Evolutionary conservation across 192 early-diverging fungal species (phyloP).

Genomic region (Hyaloraphidium curvatum): DNA sequence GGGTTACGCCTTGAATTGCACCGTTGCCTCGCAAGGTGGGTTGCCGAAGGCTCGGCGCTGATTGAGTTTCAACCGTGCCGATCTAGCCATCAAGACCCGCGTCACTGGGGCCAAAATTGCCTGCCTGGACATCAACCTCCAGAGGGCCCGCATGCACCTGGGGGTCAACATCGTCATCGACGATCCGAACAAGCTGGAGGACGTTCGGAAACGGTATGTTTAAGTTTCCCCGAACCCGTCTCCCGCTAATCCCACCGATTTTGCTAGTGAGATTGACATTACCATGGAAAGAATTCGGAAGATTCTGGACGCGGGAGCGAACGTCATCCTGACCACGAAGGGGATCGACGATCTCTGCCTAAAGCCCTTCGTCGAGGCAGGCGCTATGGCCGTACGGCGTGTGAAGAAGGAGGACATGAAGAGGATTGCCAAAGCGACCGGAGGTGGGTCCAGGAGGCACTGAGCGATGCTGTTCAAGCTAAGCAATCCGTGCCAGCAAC

Average conservation of each 20-base stretch:
- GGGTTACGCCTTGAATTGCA: constrained; percentile 96
- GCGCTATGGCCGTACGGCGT: constrained; percentile 90
- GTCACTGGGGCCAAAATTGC: constrained; percentile 85
- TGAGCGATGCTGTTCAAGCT: no score
- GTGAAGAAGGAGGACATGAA: constrained; percentile 94
- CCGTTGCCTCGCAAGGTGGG: constrained; percentile 73
- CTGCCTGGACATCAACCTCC: constrained; percentile 95
- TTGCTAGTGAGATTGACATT: constrained; percentile 74
- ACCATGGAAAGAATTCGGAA: constrained; percentile 90
- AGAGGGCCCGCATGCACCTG: constrained; percentile 92
- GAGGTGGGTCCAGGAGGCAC: constrained; percentile 28
- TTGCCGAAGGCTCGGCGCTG: neutral
- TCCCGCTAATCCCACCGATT: neutral
- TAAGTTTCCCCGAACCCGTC: neutral
- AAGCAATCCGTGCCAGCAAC: no score
- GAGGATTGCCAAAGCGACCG: constrained; percentile 92
- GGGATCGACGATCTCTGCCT: constrained; percentile 98
- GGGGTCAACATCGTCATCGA: constrained; percentile 97
- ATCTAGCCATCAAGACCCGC: constrained; percentile 50
- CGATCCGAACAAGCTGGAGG: constrained; percentile 94
- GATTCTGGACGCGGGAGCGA: constrained; percentile 86
- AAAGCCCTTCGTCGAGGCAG: constrained; percentile 96
- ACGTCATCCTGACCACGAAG: constrained; percentile 93
- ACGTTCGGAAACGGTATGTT: constrained; percentile 60
- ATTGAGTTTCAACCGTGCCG: neutral